Evolutionary conservation across 139 green algal species (phyloP), one percentile per base, ranked within the genome.

Genomic region (Volvox reticuliferus): DNA sequence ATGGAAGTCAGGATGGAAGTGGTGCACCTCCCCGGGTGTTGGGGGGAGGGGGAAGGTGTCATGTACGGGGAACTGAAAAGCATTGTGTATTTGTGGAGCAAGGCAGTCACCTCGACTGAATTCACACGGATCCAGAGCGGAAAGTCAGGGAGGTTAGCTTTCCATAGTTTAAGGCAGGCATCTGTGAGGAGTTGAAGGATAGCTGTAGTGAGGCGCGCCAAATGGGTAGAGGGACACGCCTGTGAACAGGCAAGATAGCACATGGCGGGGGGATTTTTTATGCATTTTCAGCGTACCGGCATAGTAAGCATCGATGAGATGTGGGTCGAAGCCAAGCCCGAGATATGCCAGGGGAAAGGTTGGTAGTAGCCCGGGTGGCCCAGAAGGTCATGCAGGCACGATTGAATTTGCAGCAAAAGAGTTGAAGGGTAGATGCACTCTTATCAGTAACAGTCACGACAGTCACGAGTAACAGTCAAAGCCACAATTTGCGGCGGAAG

Each of bases 211-310:
- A 78, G 3, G 32, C 33, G 2, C 12, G 1, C 1, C 32, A 88
- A 22, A 5, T 22, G 9, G 62, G 82, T 33, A 24, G 19, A 55
- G 82, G 82, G 62, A n/a, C 62, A 77, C 12, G 19, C 1, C 2
- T 88, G 82, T 32, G 82, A 77, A 63, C 82, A 88, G 62, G 62
- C 63, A 14, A 88, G 63, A 63, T 44, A 88, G 63, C 63, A 61
- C 62, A 78, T 62, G 32, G 82, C 12, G 18, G 82, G 82, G 6
- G 82, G 82, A 22, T 2, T 20, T 20, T n/a, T 88, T 88, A 63
- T 77, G 82, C 62, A 88, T 78, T 24, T 88, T 88, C 32, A 78
- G 18, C 62, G 82, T 88, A 63, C 61, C 82, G 18, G 82, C 82
- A 24, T 62, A 88, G 62, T 35, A 35, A 22, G 82, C 82, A 16